These are phyloP conservation scores for Scedosporium apiospermum DNA, from an alignment of 2,329 filamentous ascomycete genomes.

Conservation along the genomic window DNA sequence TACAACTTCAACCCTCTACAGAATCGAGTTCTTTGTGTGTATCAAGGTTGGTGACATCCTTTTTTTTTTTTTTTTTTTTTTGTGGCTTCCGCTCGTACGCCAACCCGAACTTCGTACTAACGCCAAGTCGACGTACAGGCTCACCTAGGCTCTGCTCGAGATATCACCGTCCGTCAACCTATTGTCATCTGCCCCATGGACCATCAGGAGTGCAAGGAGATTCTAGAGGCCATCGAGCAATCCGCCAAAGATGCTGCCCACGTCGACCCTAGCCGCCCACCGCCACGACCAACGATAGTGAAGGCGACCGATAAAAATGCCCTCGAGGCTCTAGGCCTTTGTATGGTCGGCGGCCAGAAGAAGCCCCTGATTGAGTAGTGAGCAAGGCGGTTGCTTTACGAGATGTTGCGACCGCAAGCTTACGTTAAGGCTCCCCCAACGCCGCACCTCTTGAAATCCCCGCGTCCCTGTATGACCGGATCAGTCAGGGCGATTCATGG, in stretches of 20 bases:
- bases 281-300: constrained; percentile 79
- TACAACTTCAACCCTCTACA: constrained; percentile 88
- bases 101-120: no score
- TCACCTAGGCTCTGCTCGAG: constrained; percentile 75
- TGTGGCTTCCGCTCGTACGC: background rate
- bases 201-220: constrained; percentile 90
- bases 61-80: background rate
- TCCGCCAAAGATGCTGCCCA: constrained; percentile 86
- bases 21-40: constrained; percentile 93
- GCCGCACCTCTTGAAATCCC: background rate
- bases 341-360: constrained; percentile 53
- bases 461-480: background rate
- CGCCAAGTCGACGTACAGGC: constrained; percentile 45
- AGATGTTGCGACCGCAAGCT: background rate
- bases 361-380: constrained; percentile 54
- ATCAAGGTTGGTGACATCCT: constrained; percentile 54
- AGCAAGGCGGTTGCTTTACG: no score
- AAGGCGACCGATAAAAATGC: constrained; percentile 63
- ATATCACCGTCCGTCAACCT: constrained; percentile 80
- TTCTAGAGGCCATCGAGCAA: constrained; percentile 97
- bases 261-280: constrained; percentile 76
- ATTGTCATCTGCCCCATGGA: constrained; percentile 96
- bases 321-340: constrained; percentile 51
- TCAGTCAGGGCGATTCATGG: background rate
- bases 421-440: background rate